Base-by-base conservation (phyloP, 176 grass and related monocot genomes). In the Luzula sylvatica region DNA sequence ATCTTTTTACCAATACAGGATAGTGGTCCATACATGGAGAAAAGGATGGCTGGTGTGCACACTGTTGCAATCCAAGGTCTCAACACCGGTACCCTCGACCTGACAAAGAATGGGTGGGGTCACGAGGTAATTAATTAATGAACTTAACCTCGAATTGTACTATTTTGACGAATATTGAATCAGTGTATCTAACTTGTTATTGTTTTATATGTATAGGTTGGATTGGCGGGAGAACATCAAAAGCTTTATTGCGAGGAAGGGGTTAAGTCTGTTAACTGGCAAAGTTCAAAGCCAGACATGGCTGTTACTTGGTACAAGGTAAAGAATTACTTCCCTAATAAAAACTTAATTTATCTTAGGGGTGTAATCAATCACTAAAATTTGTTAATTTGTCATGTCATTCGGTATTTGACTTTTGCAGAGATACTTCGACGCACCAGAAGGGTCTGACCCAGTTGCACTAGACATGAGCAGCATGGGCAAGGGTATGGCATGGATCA, bases 11-110 rank as follows among this genome's bases (percentile, higher is more conserved):
- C 2, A 9, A 9, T 70, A 29, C 42, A 95, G 90, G 90, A 95
- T 73, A 95, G 81, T 46, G 87, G 87, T 42, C 53, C 76, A 50
- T 69, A 75, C 26, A 55, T 86, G 58, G 81, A 80, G 39, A 57
- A 70, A n/a, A 23, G 68, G 49, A 63, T 74, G 58, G 50, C 73
- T 3, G 81, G 87, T 11, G 46, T 93, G 9, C 65, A 78, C 44
- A 66, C 66, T 3, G 75, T 63, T 20, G 22, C 14, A 41, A 65
- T 95, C 46, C 83, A 82, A 72, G 90, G 90, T 67, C 90, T 95
- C 42, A 95, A 88, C 32, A 88, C 83, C 15, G 90, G 83, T 17
- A 95, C 90, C 7, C 64, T 95, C 61, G 90, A 95, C 60, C 69
- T 95, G 32, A 68, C 69, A 24, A 35, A 15, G 9, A 95, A 75